These are phyloP conservation scores for Vitis hybrid DNA, from an alignment of 177 flowering plant species.

Conservation along the genomic window DNA sequence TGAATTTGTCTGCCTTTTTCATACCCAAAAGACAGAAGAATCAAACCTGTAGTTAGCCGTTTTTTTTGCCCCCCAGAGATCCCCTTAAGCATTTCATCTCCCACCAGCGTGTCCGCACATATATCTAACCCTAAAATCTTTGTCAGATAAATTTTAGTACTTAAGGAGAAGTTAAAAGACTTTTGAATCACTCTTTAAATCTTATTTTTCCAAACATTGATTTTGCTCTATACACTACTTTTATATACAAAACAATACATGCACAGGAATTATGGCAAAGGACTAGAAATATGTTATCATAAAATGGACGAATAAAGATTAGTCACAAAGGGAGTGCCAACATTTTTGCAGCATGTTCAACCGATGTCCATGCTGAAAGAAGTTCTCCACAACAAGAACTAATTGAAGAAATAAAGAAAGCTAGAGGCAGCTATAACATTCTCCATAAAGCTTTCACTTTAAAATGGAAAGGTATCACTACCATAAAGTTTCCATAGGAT, in stretches of 20 bases:
- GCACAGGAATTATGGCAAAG: too few relatives aligned
- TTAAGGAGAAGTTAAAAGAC: constrained; percentile 11
- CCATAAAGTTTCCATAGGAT: background rate
- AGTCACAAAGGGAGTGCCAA: too few relatives aligned
- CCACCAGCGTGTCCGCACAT: constrained; percentile 94
- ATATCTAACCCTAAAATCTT: constrained; percentile 95
- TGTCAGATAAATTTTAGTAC: constrained; percentile 40
- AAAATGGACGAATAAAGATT: too few relatives aligned
- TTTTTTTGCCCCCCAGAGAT: constrained; percentile 99
- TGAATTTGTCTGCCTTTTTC: constrained; percentile 1
- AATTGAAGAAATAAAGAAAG: background rate
- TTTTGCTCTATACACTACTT: too few relatives aligned
- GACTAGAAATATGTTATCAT: too few relatives aligned
- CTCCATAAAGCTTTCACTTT: background rate
- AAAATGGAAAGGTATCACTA: background rate
- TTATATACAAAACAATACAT: too few relatives aligned
- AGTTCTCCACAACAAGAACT: background rate
- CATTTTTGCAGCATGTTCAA: background rate
- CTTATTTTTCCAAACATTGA: background rate
- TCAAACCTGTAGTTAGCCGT: constrained; percentile 88
- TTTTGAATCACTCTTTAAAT: background rate
- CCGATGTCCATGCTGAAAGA: background rate
- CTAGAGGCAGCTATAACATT: background rate
- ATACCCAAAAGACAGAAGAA: background rate
- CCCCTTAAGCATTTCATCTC: constrained; percentile 97